A percentile compares a stretch with the other conserved stretches of the same genome.
Evolutionary conservation across 116 monocot species (phyloP).

Genomic region (Trichopus zeylanicus): DNA sequence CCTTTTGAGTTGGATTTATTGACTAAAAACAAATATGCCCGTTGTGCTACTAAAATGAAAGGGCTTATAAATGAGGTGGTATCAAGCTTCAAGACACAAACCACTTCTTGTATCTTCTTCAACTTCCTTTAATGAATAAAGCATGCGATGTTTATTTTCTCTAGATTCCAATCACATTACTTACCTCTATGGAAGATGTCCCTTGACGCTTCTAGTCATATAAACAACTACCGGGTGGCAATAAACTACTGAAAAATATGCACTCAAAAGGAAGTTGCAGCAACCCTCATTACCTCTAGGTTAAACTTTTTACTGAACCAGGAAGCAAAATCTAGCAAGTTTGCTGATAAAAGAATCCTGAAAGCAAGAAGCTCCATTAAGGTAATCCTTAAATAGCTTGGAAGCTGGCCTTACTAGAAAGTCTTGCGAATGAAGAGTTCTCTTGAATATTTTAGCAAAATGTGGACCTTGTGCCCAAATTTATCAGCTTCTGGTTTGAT

Average conservation of each 20-base stretch:
- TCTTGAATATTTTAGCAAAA: slow-evolving; percentile 4
- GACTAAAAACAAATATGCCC: too few relatives aligned
- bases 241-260: background rate
- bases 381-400: background rate
- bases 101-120: background rate
- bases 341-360: slow-evolving; percentile 1
- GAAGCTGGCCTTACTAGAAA: slow-evolving; percentile 2
- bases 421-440: background rate
- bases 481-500: slow-evolving; percentile 1
- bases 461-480: slow-evolving; percentile 5
- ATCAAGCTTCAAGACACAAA: background rate
- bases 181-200: background rate
- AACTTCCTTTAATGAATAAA: background rate
- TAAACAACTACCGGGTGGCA: too few relatives aligned
- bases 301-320: background rate
- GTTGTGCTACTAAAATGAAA: too few relatives aligned
- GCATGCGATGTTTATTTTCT: background rate
- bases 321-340: slow-evolving; percentile 3
- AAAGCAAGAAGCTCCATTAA: background rate
- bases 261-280: background rate
- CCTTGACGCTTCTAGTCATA: background rate
- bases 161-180: background rate
- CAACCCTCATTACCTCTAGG: too few relatives aligned
- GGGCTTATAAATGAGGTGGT: background rate
- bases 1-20: too few relatives aligned